Base-by-base conservation (phyloP, 2,329 filamentous ascomycete genomes). In the Diaporthe sp. region DNA sequence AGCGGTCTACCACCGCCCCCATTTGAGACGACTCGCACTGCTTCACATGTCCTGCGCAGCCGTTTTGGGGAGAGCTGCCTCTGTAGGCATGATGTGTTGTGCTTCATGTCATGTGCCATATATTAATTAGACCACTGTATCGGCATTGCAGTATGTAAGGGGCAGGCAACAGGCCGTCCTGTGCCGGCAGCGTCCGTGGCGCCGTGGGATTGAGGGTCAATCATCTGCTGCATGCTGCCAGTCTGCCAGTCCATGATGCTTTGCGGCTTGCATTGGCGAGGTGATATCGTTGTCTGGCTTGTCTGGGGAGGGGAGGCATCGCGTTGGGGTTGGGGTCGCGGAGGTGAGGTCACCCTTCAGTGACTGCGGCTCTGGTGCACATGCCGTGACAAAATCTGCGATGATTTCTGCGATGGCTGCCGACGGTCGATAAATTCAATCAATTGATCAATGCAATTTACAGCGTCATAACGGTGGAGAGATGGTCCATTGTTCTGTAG, bases 371-470 rank as follows among this genome's bases (percentile, higher is more conserved):
- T 28, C 28, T 15, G 44, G 4, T 51, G 70, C 42, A 53, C 15
- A 51, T 25, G 28, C 12, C 37, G 46, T 37, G 31, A 6, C 49
- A 51, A 42, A 51, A 46, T 39, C 13, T 61, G 59, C 34, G 25
- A 62, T 58, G 68, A 57, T 19, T 39, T 53, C 34, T 51, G 25
- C 55, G 44, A 58, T n/a, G 44, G 58, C 34, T 62, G 44, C n/a
- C 57, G 28, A 7, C 46, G 3, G 25, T 62, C 70, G 57, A 72
- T 72, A 72, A 72, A 72, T 53, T 72, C 31, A 19, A 53, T 72
- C 22, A 72, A 62, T 72, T 72, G 46, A 53, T 39, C 7, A 39
- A 12, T 53, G 22, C 31, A 53, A 53, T 28, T 19, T 28, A 51
- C 28, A 4, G 31, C 22, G 53, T 12, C 19, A 49, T 9, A 34